These are phyloP conservation scores for Russula emetica DNA, from an alignment of 768 basidiomycete genomes.

Conservation along the genomic window DNA sequence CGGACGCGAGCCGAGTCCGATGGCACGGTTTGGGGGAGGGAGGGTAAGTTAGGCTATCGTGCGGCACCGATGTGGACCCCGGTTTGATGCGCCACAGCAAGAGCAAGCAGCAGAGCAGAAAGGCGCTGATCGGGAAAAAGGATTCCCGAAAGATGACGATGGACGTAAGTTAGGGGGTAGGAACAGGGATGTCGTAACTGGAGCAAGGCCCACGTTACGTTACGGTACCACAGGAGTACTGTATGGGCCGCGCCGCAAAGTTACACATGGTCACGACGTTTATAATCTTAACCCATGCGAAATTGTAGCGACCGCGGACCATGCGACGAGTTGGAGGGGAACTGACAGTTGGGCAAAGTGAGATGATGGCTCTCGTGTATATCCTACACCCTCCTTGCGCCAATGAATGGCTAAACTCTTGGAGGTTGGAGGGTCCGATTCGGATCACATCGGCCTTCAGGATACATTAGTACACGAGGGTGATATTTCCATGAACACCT, in stretches of 20 bases:
- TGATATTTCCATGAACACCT: slow-evolving; percentile 4
- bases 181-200: neutral
- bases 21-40: no score
- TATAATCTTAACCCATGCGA: neutral
- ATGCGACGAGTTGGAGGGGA: neutral
- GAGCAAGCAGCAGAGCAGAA: neutral
- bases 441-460: neutral
- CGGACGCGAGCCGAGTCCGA: no score
- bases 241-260: neutral
- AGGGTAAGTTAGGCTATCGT: no score
- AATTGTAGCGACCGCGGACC: neutral
- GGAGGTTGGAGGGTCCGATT: neutral
- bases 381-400: neutral
- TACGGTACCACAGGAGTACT: neutral
- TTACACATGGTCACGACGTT: neutral
- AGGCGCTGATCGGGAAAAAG: neutral
- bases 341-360: neutral
- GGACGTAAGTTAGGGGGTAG: neutral
- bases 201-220: neutral
- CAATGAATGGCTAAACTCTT: neutral
- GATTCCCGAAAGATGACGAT: neutral
- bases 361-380: neutral
- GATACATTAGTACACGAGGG: neutral
- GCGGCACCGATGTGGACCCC: neutral
- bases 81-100: neutral